Evolutionary conservation across 176 grass and related monocot genomes (phyloP), one percentile per base, ranked within the genome.

Genomic region (Lolium multiflorum): DNA sequence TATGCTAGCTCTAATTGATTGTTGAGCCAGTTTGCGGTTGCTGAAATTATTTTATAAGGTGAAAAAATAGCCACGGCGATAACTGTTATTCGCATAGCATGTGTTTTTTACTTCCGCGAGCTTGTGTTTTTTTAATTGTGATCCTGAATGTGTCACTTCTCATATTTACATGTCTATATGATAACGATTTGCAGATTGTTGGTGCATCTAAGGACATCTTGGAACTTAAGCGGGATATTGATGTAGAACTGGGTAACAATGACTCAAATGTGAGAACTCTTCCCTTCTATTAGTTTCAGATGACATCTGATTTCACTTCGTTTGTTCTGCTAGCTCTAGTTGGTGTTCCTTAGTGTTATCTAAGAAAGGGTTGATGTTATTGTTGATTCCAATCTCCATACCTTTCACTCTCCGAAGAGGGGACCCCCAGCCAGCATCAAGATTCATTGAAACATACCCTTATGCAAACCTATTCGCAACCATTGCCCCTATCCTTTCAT

Each of bases 251-350:
- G 88, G 63, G 25, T 74, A 86, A 20, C 35, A 84, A 21, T 79
- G 83, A 92, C 55, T 56, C 86, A 73, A 87, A 92, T 82, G 93
- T 92, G 87, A 89, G 84, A 70, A 37, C 55, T 44, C 67, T 91
- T 83, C 49, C 52, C 6, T 38, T 31, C 0, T 87, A 41, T 62
- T 62, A 62, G 13, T 71, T 59, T 38, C 9, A 56, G 60, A 21
- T 16, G 37, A 43, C 18, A 74, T 79, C 10, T 68, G 47, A 73
- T 38, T 67, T 79, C 38, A 50, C 47, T 63, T 69, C 12, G 41
- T 77, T 55, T 65, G 54, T 47, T 39, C 46, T 49, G 1, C 13
- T 54, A 73, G 44, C 11, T 72, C 15, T 52, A 78, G 24, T 51
- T 35, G 77, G 49, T 20, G n/a, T 35, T 52, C 18, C 6, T 63